Evolutionary conservation across 73 alveolate species (phyloP).

Genomic region (Stentor coeruleus): DNA sequence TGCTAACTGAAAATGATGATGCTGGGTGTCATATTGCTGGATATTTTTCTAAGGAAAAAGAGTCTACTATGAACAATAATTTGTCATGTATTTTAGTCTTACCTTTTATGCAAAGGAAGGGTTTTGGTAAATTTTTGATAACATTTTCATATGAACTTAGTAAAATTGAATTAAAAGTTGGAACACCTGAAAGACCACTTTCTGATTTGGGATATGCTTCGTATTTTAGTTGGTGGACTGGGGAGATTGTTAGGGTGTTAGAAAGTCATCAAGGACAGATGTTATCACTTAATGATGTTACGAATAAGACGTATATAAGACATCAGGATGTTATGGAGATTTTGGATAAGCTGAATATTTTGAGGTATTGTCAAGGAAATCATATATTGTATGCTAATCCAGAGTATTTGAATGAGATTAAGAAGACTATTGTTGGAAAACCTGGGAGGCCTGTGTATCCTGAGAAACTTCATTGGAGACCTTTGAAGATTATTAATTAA

Average conservation of each 20-base stretch:
- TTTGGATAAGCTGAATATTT: slow-evolving; percentile 43
- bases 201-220: slow-evolving; percentile 83
- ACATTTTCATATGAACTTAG: slow-evolving; percentile 74
- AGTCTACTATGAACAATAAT: slow-evolving; percentile 21
- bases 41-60: slow-evolving; percentile 63
- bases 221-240: slow-evolving; percentile 55
- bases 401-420: slow-evolving; percentile 41
- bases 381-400: slow-evolving; percentile 44
- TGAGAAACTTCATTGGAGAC: slow-evolving; percentile 58
- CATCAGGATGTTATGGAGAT: slow-evolving; percentile 40
- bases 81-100: slow-evolving; percentile 43
- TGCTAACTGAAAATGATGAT: slow-evolving; percentile 76
- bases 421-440: slow-evolving; percentile 50
- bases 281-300: slow-evolving; percentile 39
- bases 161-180: slow-evolving; percentile 61
- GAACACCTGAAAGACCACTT: slow-evolving; percentile 93
- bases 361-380: slow-evolving; percentile 50
- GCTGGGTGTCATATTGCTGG: slow-evolving; percentile 83
- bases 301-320: slow-evolving; percentile 39
- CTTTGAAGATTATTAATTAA: slow-evolving; percentile 33
- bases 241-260: slow-evolving; percentile 42
- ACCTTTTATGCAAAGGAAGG: slow-evolving; percentile 89
- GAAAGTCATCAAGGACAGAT: slow-evolving; percentile 32
- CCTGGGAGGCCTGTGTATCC: slow-evolving; percentile 56
- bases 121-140: slow-evolving; percentile 92